These are phyloP conservation scores for Podaxis sp. DNA, from an alignment of 768 basidiomycete genomes.

Conservation along the genomic window DNA sequence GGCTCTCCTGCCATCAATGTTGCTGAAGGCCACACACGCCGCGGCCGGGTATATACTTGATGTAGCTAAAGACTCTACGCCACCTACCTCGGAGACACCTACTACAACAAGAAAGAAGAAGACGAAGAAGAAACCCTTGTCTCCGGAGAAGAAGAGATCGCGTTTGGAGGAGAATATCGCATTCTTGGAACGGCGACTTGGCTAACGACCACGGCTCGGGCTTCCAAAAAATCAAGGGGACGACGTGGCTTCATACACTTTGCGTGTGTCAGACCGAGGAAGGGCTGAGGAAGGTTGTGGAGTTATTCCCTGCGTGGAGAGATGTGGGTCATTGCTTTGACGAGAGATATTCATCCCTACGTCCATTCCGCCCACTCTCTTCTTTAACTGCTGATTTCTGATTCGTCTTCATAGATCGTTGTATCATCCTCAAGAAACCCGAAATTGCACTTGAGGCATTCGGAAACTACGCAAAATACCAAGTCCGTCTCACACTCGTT, in stretches of 20 bases:
- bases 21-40: neutral
- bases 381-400: neutral
- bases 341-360: constrained; percentile 45
- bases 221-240: constrained; percentile 34
- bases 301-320: constrained; percentile 47
- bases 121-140: constrained; percentile 20
- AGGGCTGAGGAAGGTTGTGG: constrained; percentile 24
- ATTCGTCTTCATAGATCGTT: constrained; percentile 44
- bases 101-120: neutral
- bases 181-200: constrained; percentile 35
- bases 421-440: constrained; percentile 51
- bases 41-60: neutral
- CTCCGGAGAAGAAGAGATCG: constrained; percentile 23
- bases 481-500: constrained; percentile 43
- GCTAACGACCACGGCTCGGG: constrained; percentile 29
- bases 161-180: constrained; percentile 31
- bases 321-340: constrained; percentile 37
- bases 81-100: constrained; percentile 6
- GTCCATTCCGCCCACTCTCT: constrained; percentile 20
- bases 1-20: too few relatives aligned
- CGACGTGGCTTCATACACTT: constrained; percentile 47
- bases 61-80: constrained; percentile 1
- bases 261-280: constrained; percentile 42
- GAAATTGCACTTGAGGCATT: constrained; percentile 56
- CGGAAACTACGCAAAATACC: constrained; percentile 58